phyloP scores from a whole-genome alignment of 83 land plant species.

The Diphasiastrum complanatum region DNA sequence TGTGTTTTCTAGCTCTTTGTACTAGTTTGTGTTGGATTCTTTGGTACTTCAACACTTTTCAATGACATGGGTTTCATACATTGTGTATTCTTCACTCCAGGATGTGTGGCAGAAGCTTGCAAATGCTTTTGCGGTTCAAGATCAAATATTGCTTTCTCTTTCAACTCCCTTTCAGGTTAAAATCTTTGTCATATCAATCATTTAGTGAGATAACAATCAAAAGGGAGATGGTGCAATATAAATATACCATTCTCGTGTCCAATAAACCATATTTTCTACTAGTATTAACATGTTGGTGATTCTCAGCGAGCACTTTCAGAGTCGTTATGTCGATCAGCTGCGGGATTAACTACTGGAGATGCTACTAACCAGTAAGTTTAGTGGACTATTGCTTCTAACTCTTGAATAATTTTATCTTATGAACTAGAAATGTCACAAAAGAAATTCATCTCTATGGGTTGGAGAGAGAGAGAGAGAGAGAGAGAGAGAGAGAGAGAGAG shows the following conservation, averaged over 20 bases:
- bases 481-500: no score
- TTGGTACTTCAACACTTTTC: no score
- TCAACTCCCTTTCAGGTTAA: slow-evolving; percentile 71
- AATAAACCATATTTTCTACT: neutral
- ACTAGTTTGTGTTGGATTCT: no score
- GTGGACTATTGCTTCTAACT: neutral
- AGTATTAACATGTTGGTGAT: neutral
- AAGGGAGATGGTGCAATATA: no score
- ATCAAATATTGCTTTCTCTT: slow-evolving; percentile 47
- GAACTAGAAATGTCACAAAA: no score
- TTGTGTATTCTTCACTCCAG: slow-evolving; percentile 32
- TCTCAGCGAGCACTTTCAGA: slow-evolving; percentile 84
- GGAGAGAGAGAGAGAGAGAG: no score
- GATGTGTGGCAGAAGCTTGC: slow-evolving; percentile 85
- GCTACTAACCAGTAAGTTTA: slow-evolving; percentile 67
- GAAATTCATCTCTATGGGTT: no score
- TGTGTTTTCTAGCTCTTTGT: no score
- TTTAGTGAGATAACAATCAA: no score
- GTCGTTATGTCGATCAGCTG: slow-evolving; percentile 69
- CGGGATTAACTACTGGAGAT: slow-evolving; percentile 58
- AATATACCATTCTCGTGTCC: no score
- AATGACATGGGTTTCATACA: no score
- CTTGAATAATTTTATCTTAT: slow-evolving; percentile 5
- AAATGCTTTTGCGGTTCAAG: slow-evolving; percentile 68
- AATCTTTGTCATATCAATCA: neutral